phyloP scores from a whole-genome alignment of 2,329 filamentous ascomycete genomes.

The Xylariaceae sp. region DNA sequence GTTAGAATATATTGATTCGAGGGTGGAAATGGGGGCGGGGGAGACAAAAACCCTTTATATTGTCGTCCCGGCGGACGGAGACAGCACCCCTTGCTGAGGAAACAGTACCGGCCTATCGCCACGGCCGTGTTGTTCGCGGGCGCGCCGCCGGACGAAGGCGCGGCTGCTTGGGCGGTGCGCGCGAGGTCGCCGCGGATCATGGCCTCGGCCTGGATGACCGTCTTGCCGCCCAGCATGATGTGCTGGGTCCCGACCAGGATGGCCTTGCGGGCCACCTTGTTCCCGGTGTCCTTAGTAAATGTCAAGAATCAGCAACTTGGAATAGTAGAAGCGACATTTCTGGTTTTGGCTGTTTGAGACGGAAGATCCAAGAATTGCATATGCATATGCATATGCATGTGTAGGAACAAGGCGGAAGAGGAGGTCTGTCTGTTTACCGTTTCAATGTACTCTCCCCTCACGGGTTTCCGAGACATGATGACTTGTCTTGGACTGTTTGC shows the following conservation, averaged over 20 bases:
- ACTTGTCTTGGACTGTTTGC: background rate
- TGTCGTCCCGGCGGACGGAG: conserved; percentile 79
- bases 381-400: too few relatives aligned
- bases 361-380: too few relatives aligned
- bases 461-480: conserved; percentile 66
- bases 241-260: conserved; percentile 93
- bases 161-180: conserved; percentile 45
- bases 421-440: conserved; percentile 55
- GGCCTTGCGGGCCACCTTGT: conserved; percentile 92
- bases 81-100: conserved; percentile 72
- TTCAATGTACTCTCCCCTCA: conserved; percentile 93
- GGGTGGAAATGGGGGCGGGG: conserved; percentile 9
- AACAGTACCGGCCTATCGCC: conserved; percentile 85
- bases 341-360: too few relatives aligned
- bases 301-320: too few relatives aligned
- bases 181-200: conserved; percentile 89
- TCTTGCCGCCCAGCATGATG: conserved; percentile 94
- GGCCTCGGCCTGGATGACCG: conserved; percentile 90
- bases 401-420: background rate
- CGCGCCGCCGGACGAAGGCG: conserved; percentile 37
- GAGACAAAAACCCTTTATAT: conserved; percentile 57
- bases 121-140: conserved; percentile 62
- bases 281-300: conserved; percentile 74
- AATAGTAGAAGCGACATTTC: too few relatives aligned
- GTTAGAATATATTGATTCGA: background rate